Evolutionary conservation across 441 rosid species (phyloP), one percentile per base, ranked within the genome.

Genomic region (Gossypium trilobum): DNA sequence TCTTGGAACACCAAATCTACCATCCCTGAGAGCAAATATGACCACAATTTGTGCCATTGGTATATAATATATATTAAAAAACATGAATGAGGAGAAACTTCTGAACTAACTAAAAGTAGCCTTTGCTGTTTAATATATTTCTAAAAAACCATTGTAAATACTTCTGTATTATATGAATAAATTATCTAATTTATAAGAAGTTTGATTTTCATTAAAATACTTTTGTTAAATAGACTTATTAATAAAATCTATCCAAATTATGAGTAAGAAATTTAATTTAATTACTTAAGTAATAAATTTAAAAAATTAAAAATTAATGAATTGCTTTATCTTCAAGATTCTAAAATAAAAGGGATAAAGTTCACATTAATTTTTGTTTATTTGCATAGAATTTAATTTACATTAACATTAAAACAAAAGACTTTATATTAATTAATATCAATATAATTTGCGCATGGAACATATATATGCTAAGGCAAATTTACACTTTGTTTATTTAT

Each of bases 1-100:
- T 80, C 90, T 86, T 60, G 93, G 87, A 82, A 84, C 88, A 83
- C 65, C 82, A 74, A 78, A 90, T 83, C 93, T 89, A 76, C 91
- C 83, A 81, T 91, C 97, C 91, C 94, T 91, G 79, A 69, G 71
- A 67, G 72, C 17, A 75, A 25, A 74, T 65, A 63, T 64, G 52
- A 51, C 56, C 42, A 6, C 20, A 52, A 73, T 36, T 20, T 22
- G 13, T 52, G 62, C 54, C 67, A 59, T 62, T 31, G 51, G 31
- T 70, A n/a, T 50, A 50, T 13, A 13, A 50, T 50, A 50, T n/a
- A 50, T 50, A 36, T 36, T 36, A 36, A 50, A 50, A 50, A 50
- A 16, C 54, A 50, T 13, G 54, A 50, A 50, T n/a, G 19, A 13
- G 6, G 54, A 13, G 54, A 13, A 50, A 13, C 54, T 50, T 50